Base-by-base conservation (phyloP, 2,329 filamentous ascomycete genomes). In the Colletotrichum sp. region DNA sequence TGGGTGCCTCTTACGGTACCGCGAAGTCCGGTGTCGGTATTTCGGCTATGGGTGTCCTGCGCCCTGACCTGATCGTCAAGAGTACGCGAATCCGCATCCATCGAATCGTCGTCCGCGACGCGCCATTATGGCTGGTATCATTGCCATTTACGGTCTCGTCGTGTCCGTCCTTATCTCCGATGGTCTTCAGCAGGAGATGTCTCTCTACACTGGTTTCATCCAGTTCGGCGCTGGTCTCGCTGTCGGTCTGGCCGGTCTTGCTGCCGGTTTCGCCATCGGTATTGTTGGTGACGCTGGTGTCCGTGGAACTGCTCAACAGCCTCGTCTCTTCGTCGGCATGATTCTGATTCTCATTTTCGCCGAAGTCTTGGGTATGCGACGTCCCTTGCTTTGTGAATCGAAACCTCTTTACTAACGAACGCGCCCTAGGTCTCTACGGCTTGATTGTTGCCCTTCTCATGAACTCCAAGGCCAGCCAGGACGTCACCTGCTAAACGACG, bases 11-110 rank as follows among this genome's bases (percentile, higher is more conserved):
- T 81, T 99, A 98, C 89, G 97, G 97, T 88, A 99, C 97, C 81
- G 97, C 97, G 85, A 99, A 99, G 93, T 97, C 97, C 84, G 97
- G 97, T 90, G 97, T 98, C 82, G 97, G 97, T 92, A 98, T 99
- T 85, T 95, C 95, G 80, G 95, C 96, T 81, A 98, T 98, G 94
- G 96, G 96, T 94, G 96, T 98, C 83, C 93, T 99, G 81, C 92
- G 97, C 87, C 97, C 97, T 86, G 97, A 99, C 87, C 90, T 98
- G 87, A 98, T 98, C 86, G 96, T 99, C 87, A 98, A 98, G 94
- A 98, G 97, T 98, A 94, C 84, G 96, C 80, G 66, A 76, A 77
- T 70, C 67, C 64, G 52, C 36, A 52, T 39, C 34, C 61, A 28
- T 56, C 69, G 16, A 66, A 1, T 3, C 15, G 22, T 48, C 43